A percentile compares a stretch with the other conserved stretches of the same genome.
Conservation (phyloP, 2,329 filamentous ascomycete species). For the Diaporthe nobilis region DNA sequence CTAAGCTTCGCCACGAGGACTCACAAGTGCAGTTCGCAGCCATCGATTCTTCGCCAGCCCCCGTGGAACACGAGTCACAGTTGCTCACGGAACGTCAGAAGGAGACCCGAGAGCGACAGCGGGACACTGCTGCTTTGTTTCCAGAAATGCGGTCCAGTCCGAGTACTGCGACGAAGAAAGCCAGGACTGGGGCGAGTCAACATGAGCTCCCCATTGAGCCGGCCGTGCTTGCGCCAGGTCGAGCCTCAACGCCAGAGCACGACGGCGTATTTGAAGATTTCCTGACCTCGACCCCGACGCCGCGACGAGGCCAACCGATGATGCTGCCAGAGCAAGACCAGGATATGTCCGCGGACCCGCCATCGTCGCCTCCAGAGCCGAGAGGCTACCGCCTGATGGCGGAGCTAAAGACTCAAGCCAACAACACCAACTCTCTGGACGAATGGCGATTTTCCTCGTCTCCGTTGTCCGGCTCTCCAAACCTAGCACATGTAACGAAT, state of each 20-base stretch:
- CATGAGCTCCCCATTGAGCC: constrained; percentile 7
- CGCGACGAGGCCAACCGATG: constrained; percentile 67
- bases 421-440: constrained; percentile 55
- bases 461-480: constrained; percentile 66
- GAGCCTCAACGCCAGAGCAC: constrained; percentile 62
- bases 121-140: constrained; percentile 76
- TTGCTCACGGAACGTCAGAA: constrained; percentile 83
- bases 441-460: constrained; percentile 71
- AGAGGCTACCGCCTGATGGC: constrained; percentile 66
- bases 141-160: constrained; percentile 75
- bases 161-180: constrained; percentile 35
- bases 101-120: constrained; percentile 82
- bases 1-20: constrained; percentile 80
- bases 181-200: constrained; percentile 2
- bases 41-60: constrained; percentile 72
- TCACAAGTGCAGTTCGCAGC: constrained; percentile 85
- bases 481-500: constrained; percentile 49
- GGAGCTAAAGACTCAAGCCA: constrained; percentile 66
- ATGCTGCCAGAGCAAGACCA: constrained; percentile 61
- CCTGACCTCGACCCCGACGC: constrained; percentile 73
- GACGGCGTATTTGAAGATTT: constrained; percentile 63
- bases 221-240: constrained; percentile 41
- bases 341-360: constrained; percentile 63
- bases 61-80: constrained; percentile 74
- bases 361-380: constrained; percentile 71